A percentile compares a stretch with the other conserved stretches of the same genome.
Conservation (phyloP, 1,139 yeast species). For the Pichia sp. region DNA sequence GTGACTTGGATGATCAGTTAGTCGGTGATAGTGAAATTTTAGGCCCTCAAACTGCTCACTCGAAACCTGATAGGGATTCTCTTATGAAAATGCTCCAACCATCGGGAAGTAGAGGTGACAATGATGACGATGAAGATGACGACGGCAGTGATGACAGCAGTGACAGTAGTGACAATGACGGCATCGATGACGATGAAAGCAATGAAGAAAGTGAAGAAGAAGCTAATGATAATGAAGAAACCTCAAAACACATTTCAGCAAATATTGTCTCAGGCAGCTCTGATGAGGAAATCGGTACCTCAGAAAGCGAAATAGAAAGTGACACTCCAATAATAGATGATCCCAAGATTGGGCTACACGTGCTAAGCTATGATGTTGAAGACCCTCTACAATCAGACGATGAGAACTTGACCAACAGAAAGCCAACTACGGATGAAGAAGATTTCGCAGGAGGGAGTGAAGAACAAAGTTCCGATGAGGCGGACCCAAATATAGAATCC, state of each 20-base stretch:
- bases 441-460: neutral
- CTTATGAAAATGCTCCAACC: constrained; percentile 1
- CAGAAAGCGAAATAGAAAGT: neutral
- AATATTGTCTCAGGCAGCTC: neutral
- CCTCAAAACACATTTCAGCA: neutral
- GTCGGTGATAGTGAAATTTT: constrained; percentile 12
- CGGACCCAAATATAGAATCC: too few relatives aligned
- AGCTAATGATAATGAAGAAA: neutral
- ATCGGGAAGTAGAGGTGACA: constrained; percentile 6
- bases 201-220: constrained; percentile 20
- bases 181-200: neutral
- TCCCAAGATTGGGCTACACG: neutral
- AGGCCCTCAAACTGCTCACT: constrained; percentile 9
- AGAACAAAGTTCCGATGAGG: too few relatives aligned
- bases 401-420: neutral
- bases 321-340: neutral
- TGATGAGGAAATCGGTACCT: neutral
- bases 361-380: neutral
- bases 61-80: constrained; percentile 5
- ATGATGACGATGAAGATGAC: constrained; percentile 10
- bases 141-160: constrained; percentile 8
- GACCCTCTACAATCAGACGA: neutral
- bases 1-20: constrained; percentile 17
- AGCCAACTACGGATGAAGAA: neutral
- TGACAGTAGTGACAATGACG: constrained; percentile 10